phyloP scores from a whole-genome alignment of 352 stramenopile genomes.

The Phytophthora lateralis region DNA sequence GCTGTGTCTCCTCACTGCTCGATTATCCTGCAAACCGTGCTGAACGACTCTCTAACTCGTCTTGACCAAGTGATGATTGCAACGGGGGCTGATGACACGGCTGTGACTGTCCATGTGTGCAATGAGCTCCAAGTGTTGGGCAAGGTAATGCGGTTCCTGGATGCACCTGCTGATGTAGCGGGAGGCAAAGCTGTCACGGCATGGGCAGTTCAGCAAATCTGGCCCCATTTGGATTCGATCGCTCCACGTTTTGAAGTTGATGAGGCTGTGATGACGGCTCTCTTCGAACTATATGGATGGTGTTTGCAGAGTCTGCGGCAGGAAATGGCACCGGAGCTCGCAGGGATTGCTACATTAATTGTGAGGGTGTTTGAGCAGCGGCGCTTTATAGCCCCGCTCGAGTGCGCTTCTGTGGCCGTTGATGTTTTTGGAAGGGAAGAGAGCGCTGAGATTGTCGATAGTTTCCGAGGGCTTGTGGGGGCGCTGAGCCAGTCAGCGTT shows the following conservation, averaged over 20 bases:
- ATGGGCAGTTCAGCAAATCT: conserved; percentile 57
- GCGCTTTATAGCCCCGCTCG: conserved; percentile 63
- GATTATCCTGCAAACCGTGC: conserved; percentile 52
- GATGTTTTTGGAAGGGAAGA: conserved; percentile 69
- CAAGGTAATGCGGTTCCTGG: conserved; percentile 71
- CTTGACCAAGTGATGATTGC: conserved; percentile 51
- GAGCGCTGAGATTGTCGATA: conserved; percentile 47
- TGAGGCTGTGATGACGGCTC: conserved; percentile 55
- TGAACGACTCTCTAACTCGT: conserved; percentile 52
- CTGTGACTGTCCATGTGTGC: conserved; percentile 32
- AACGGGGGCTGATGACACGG: conserved; percentile 22
- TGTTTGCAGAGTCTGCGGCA: conserved; percentile 69
- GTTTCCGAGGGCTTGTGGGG: conserved; percentile 61
- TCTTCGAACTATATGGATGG: conserved; percentile 77
- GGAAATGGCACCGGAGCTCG: conserved; percentile 59
- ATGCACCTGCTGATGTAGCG: conserved; percentile 56
- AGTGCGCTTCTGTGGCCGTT: conserved; percentile 65
- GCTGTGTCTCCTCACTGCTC: conserved; percentile 52
- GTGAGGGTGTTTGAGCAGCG: conserved; percentile 62
- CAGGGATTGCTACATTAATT: conserved; percentile 58
- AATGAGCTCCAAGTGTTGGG: conserved; percentile 73
- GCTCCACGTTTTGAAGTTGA: conserved; percentile 41
- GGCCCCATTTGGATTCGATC: conserved; percentile 61
- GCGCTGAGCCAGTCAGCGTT: conserved; percentile 67
- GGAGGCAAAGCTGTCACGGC: conserved; percentile 53